Percentiles rank a stretch among this genome's conserved stretches.
These are phyloP conservation scores for Odontarrhena argentea DNA, from an alignment of 345 rosid species.

Conservation along the genomic window DNA sequence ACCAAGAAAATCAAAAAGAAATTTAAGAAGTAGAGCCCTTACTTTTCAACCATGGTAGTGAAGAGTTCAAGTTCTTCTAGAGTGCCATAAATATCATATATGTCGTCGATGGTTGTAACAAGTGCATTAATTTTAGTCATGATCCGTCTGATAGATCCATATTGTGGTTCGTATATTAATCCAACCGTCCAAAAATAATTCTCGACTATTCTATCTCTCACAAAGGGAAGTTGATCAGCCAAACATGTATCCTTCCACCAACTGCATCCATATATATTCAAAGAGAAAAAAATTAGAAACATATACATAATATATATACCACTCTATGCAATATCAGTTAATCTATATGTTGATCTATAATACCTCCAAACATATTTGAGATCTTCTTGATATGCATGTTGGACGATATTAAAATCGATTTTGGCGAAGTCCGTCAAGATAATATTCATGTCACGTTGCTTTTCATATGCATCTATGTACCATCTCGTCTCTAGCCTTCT, in stretches of 20 bases:
- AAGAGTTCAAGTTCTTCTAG: conserved; percentile 45
- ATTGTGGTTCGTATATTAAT: conserved; percentile 44
- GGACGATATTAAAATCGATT: conserved; percentile 42
- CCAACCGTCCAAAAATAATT: conserved; percentile 44
- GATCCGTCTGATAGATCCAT: conserved; percentile 10
- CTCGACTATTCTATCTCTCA: conserved; percentile 46
- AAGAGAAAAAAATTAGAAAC: neutral
- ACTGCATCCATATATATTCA: conserved; percentile 18
- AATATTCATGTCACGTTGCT: conserved; percentile 22
- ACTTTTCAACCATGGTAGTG: conserved; percentile 44
- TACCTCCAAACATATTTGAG: conserved; percentile 40
- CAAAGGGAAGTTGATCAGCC: conserved; percentile 35
- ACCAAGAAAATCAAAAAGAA: neutral
- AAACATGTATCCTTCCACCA: conserved; percentile 47
- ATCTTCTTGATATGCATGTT: conserved; percentile 40
- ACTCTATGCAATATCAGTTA: too few relatives aligned
- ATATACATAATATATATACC: too few relatives aligned
- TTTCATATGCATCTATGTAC: conserved; percentile 38
- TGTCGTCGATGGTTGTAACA: conserved; percentile 42
- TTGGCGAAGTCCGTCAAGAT: conserved; percentile 32
- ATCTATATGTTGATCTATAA: neutral
- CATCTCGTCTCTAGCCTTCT: conserved; percentile 36
- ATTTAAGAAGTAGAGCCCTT: neutral
- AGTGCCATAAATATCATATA: conserved; percentile 44
- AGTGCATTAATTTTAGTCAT: conserved; percentile 31